These are phyloP conservation scores for Platanthera guangdongensis DNA, from an alignment of 106 monocot genomes.

Conservation along the genomic window DNA sequence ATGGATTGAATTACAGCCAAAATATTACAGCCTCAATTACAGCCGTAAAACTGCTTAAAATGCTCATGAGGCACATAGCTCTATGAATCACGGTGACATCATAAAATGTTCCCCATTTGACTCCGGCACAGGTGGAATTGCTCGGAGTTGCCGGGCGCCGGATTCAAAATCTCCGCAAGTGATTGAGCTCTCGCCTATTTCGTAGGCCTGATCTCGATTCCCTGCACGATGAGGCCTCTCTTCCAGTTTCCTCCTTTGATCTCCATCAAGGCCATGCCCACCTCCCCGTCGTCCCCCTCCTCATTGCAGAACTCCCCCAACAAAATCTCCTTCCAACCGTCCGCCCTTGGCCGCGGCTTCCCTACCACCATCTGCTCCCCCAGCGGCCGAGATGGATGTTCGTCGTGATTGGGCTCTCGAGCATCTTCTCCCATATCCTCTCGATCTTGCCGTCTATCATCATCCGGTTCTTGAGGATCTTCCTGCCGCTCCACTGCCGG, in stretches of 20 bases:
- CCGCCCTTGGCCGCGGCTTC: slow-evolving; percentile 13
- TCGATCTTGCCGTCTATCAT: no score
- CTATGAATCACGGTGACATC: no score
- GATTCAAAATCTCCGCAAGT: no score
- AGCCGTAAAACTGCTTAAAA: no score
- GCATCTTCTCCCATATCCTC: neutral
- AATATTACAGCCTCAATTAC: no score
- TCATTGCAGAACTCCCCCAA: slow-evolving; percentile 44
- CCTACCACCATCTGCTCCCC: neutral
- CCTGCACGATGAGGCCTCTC: slow-evolving; percentile 44
- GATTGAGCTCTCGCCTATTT: neutral
- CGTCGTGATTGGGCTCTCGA: neutral
- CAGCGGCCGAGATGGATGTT: no score
- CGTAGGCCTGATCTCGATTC: slow-evolving; percentile 50
- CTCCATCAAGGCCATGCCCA: slow-evolving; percentile 28
- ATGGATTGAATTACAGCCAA: no score
- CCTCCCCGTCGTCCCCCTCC: slow-evolving; percentile 35
- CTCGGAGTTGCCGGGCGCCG: no score
- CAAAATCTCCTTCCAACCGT: slow-evolving; percentile 52
- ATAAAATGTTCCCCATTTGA: no score
- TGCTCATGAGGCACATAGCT: no score
- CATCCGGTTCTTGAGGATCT: no score
- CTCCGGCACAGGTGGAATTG: no score
- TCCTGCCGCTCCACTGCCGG: neutral
- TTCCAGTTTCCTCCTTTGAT: slow-evolving; percentile 24